Percentiles rank a stretch among this genome's conserved stretches.
Conservation (phyloP, 805 yeast genomes). For the Candida peoriensis region DNA sequence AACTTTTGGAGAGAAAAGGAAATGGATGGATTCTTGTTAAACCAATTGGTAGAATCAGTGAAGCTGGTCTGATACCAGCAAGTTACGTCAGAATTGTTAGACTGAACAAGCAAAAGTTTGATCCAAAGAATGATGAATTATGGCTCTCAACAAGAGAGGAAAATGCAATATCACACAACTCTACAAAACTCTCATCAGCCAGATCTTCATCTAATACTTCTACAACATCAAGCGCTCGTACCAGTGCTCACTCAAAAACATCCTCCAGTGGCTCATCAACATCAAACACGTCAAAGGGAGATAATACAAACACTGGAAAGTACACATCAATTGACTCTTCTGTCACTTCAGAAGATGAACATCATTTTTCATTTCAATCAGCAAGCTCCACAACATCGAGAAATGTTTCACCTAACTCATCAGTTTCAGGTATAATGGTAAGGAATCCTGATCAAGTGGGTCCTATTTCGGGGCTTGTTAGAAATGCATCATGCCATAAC, state of each 20-base stretch:
- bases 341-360: slow-evolving; percentile 6
- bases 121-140: slow-evolving; percentile 15
- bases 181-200: too few relatives aligned
- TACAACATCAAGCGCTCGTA: too few relatives aligned
- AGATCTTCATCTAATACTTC: too few relatives aligned
- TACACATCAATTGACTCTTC: slow-evolving; percentile 8
- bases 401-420: slow-evolving; percentile 5
- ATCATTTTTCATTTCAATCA: slow-evolving; percentile 12
- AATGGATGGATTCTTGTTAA: slow-evolving; percentile 56
- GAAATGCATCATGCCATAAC: slow-evolving; percentile 34
- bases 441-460: slow-evolving; percentile 8
- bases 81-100: slow-evolving; percentile 43
- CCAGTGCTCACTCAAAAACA: too few relatives aligned
- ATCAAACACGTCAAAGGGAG: too few relatives aligned
- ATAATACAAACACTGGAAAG: background rate
- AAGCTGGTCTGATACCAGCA: slow-evolving; percentile 49
- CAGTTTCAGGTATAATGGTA: background rate
- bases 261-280: too few relatives aligned
- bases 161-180: too few relatives aligned
- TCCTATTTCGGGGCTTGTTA: slow-evolving; percentile 34
- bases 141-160: slow-evolving; percentile 16
- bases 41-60: slow-evolving; percentile 40
- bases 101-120: slow-evolving; percentile 25
- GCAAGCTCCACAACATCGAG: background rate
- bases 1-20: slow-evolving; percentile 40